phyloP scores from a whole-genome alignment of 2,329 filamentous ascomycete genomes.

The Cladophialophora chaetospira region DNA sequence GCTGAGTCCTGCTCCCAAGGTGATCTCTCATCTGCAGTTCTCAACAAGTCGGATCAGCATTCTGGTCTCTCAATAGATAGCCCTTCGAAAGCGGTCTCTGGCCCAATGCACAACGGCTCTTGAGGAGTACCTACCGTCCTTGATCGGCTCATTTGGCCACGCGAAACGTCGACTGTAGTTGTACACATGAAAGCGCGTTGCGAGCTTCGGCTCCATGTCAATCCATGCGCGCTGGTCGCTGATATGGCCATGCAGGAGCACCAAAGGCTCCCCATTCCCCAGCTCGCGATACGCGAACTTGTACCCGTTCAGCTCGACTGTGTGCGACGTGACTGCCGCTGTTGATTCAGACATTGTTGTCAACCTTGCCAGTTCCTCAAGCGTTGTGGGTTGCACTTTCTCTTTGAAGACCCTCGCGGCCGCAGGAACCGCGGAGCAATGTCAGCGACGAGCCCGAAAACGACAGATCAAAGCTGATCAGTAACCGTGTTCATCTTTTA shows the following conservation, averaged over 20 bases:
- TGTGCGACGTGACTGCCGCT: background rate
- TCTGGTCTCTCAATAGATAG: no score
- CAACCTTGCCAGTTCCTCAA: no score
- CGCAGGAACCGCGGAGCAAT: no score
- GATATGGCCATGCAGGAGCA: slow-evolving; percentile 23
- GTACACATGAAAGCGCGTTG: slow-evolving; percentile 17
- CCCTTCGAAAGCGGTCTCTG: no score
- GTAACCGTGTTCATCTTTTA: no score
- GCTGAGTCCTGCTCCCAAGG: slow-evolving; percentile 18
- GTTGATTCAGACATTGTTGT: slow-evolving; percentile 1
- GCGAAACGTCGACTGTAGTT: slow-evolving; percentile 22
- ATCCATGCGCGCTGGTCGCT: slow-evolving; percentile 21
- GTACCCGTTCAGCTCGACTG: slow-evolving; percentile 16
- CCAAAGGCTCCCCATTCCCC: slow-evolving; percentile 18
- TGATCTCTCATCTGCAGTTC: background rate
- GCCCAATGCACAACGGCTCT: no score
- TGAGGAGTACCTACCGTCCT: no score
- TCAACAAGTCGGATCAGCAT: no score
- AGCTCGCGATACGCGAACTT: slow-evolving; percentile 18
- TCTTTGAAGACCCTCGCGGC: background rate
- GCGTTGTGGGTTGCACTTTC: no score
- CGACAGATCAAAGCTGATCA: no score
- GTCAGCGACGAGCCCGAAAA: no score
- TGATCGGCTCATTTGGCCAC: slow-evolving; percentile 20
- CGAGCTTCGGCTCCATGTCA: slow-evolving; percentile 11